Evolutionary conservation across 371 early-diverging fungal genomes (phyloP), one percentile per base, ranked within the genome.

Genomic region (Lichtheimia corymbifera): DNA sequence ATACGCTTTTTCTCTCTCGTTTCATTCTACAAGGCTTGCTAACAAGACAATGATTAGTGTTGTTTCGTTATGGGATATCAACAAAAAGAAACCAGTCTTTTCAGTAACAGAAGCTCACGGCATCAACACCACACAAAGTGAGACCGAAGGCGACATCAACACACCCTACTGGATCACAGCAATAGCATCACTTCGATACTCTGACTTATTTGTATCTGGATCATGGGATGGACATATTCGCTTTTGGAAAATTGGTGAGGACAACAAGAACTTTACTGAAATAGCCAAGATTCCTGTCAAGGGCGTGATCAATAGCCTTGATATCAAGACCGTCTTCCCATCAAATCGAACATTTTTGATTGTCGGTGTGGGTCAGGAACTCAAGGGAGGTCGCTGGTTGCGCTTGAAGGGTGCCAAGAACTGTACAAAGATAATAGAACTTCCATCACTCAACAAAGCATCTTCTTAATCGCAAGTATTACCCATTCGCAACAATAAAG

Each of bases 341-440:
- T 73, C 76, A 28, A 83, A 79, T 49, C 82, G 73, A 42, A 80
- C 84, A 5, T 53, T 80, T n/a, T 58, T 96, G n/a, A 84, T 88
- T 2, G 87, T 85, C 0, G 95, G 88, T 12, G 76, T 91, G 25
- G 96, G 96, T 15, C 92, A 94, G 71, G 97, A 98, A 70, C 91
- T 91, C 61, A 82, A 88, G 59, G 59, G 89, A 49, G 98, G 98
- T n/a, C 86, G 98, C 50, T 98, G 98, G 98, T 70, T 88, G 71
- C 76, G 84, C 63, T 63, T 86, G 62, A 85, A 86, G 66, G 79
- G 82, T 41, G 88, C 80, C 18, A 90, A 85, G 73, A 93, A 94
- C 64, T 77, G 83, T 56, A 77, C 88, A 64, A 72, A 71, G 65
- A 63, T 83, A 13, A 67, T 88, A 50, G 85, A 83, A 54, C 62